Evolutionary conservation across 2,329 filamentous ascomycete species (phyloP), one percentile per base, ranked within the genome.

Genomic region (Nemania sp.): DNA sequence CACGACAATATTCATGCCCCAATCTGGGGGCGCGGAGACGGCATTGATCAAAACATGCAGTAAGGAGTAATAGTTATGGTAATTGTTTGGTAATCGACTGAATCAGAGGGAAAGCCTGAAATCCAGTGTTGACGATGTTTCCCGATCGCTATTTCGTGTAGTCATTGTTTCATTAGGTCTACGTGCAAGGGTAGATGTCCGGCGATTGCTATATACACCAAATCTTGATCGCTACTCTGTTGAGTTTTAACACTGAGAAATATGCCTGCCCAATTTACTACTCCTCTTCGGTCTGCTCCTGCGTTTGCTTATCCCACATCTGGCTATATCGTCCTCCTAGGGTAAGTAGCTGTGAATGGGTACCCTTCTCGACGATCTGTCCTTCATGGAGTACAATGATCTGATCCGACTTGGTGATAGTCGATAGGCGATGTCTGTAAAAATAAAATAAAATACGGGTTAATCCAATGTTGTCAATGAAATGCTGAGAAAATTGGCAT

Each of bases 1-100:
- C 54, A 60, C 36, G 52, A 59, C 36, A 49, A 41, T 17, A 26
- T 59, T 8, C 49, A 52, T 43, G 52, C 40, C 5, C 49, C 52
- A 3, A 42, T 56, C 2, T 56, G 48, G 39, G 54, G 54, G 5
- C n/a, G 42, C 20, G 57, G 54, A 14, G 54, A 57, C 31, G 54
- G 50, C 33, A 14, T 34, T 34, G 33, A 34, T 34, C 33, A 34
- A 34, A 34, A 5, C n/a, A 14, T 17, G 33, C 19, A 17, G 33
- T 34, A 17, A 5, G 33, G n/a, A 34, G 33, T 34, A 17, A 15
- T 34, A 17, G 33, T 34, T 17, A 34, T 34, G 33, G 30, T 33
- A 33, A 14, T 33, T 33, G 30, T 33, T 33, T 33, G 30, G 33
- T 17, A 34, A 17, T 34, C 9, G 9, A 8, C 8, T 34, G 33